A percentile compares a stretch with the other conserved stretches of the same genome.
Evolutionary conservation across 305 asterid species (phyloP).

Genomic region (Solanum hybrid): DNA sequence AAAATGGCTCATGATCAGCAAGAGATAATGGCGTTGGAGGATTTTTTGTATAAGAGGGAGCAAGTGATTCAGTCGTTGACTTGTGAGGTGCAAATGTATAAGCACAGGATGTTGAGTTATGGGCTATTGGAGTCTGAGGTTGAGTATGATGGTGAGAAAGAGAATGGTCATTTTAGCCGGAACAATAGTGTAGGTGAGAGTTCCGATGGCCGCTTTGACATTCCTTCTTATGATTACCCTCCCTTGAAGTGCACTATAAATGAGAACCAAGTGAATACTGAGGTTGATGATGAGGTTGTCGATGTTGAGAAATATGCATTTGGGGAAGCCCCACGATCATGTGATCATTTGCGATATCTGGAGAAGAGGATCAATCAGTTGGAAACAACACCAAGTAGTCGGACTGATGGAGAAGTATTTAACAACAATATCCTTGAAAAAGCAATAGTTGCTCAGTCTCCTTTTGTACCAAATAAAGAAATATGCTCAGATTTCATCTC

Average conservation of each 20-base stretch:
- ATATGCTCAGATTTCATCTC: constrained; percentile 30
- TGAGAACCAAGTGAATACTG: constrained; percentile 37
- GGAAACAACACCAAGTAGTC: constrained; percentile 57
- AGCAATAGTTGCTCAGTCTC: constrained; percentile 68
- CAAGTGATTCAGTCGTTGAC: constrained; percentile 66
- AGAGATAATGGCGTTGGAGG: constrained; percentile 58
- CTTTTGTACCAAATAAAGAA: constrained; percentile 40
- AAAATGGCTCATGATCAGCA: constrained; percentile 90
- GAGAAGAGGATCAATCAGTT: constrained; percentile 59
- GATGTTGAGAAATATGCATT: constrained; percentile 72
- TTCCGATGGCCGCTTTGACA: constrained; percentile 34
- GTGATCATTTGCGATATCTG: constrained; percentile 54
- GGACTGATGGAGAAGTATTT: constrained; percentile 36
- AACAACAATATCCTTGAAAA: constrained; percentile 59
- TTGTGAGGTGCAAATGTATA: constrained; percentile 79
- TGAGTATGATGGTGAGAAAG: constrained; percentile 34
- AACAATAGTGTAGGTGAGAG: constrained; percentile 37
- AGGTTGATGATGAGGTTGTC: constrained; percentile 42
- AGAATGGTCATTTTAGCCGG: constrained; percentile 17
- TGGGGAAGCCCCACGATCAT: constrained; percentile 59
- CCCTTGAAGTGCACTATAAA: constrained; percentile 63
- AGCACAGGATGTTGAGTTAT: constrained; percentile 84
- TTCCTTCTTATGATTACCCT: constrained; percentile 62
- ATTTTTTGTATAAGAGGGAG: constrained; percentile 83
- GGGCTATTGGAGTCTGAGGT: constrained; percentile 62